Percentiles rank a stretch among this genome's conserved stretches.
These are phyloP conservation scores for Nakataea oryzae DNA, from an alignment of 2,329 filamentous ascomycete species.

Conservation along the genomic window DNA sequence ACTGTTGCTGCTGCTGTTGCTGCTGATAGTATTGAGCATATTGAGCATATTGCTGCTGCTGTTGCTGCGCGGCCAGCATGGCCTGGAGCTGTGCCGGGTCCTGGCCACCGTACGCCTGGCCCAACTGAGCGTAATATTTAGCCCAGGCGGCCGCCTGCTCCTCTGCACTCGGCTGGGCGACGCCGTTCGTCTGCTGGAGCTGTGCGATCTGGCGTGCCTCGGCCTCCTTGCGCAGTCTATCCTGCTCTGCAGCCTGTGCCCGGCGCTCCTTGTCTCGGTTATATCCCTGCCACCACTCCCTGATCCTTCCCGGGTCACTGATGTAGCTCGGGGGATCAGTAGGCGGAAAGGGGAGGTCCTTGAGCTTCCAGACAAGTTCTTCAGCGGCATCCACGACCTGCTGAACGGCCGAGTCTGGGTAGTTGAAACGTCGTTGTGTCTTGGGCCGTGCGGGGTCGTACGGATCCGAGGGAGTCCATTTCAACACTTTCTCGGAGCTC, in stretches of 20 bases:
- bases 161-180: conserved; percentile 10
- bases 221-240: conserved; percentile 25
- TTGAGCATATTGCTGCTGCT: conserved; percentile 14
- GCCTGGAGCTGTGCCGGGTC: conserved; percentile 13
- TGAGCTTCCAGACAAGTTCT: conserved; percentile 27
- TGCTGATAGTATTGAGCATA: conserved; percentile 26
- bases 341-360: conserved; percentile 36
- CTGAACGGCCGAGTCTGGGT: conserved; percentile 31
- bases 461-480: conserved; percentile 31
- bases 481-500: conserved; percentile 28
- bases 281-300: conserved; percentile 43
- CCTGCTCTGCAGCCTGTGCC: conserved; percentile 9
- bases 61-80: conserved; percentile 13
- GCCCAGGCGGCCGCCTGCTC: conserved; percentile 24
- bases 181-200: conserved; percentile 7
- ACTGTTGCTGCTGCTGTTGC: conserved; percentile 11
- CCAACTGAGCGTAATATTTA: conserved; percentile 27
- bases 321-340: conserved; percentile 43
- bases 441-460: conserved; percentile 20
- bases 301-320: conserved; percentile 31
- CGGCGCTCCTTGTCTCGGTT: conserved; percentile 19
- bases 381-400: conserved; percentile 32
- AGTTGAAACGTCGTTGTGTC: conserved; percentile 23
- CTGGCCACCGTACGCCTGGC: conserved; percentile 6
- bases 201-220: conserved; percentile 14